Evolutionary conservation across 352 stramenopile species (phyloP), one percentile per base, ranked within the genome.

Genomic region (Aphanomyces stellatus): DNA sequence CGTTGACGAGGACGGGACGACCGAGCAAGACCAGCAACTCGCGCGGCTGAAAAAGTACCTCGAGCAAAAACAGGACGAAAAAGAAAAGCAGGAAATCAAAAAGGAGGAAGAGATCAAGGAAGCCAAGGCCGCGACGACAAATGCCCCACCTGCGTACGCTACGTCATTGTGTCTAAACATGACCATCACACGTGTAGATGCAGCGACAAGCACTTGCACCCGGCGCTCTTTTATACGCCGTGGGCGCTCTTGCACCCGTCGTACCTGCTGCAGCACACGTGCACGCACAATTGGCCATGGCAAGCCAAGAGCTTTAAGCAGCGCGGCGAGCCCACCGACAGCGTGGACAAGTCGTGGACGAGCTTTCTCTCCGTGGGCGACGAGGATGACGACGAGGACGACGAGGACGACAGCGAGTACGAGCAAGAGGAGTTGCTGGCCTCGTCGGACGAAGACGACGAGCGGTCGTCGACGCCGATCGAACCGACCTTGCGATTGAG

Each of bases 401-500:
- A 89, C 68, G 86, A 94, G 17, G 82, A 91, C 55, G 86, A 94
- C 25, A 92, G 82, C 62, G 86, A 94, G 31, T 94, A 89, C 68
- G 86, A 94, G 62, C 81, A 83, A 27, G 86, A 94, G 42, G 86
- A 92, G 57, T 70, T 94, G 28, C 60, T 91, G 13, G 88, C 81
- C 8, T 92, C 86, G 0, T 81, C 72, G 15, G 83, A 87, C 22
- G 85, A 78, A n/a, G 88, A 75, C 49, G 81, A 90, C 41, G 90
- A 13, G 63, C 71, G 19, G 46, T 68, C 68, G 27, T 60, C 53
- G 69, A 46, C 28, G 62, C 42, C 10, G 53, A 15, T 79, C 3
- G 69, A 68, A 0, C 69, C 86, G 64, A 76, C 82, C n/a, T 65
- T 92, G 43, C 78, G 77, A 2, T 72, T 92, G 17, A 75, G 76